Evolutionary conservation across 352 stramenopile species (phyloP), one percentile per base, ranked within the genome.

Genomic region (Phytophthora fragariae): DNA sequence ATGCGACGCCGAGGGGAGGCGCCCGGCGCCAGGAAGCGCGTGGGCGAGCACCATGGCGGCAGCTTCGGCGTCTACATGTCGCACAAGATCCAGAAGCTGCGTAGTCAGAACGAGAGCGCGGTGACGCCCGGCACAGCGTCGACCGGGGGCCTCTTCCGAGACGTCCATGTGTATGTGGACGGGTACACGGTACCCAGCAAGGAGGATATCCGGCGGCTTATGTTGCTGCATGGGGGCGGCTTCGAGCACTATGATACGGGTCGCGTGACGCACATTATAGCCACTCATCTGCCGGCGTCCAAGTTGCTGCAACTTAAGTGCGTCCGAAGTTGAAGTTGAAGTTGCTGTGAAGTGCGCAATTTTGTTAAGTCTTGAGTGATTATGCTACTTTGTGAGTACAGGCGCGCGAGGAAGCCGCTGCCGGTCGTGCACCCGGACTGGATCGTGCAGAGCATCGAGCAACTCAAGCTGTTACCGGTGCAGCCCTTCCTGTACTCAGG

Each of bases 61-160:
- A 91, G 79, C 75, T 97, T 93, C 68, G 79, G 91, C 53, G 82
- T 97, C 39, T 98, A 98, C 84, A 97, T 98, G 89, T 68, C 81
- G 2, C 92, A 97, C 75, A 98, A 98, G 80, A 94, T 97, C 68
- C 84, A 94, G 70, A 97, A 97, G 71, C 81, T 98, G 12, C 81
- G 90, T 8, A 64, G 61, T 4, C 88, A 97, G 69, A 95, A 96
- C 67, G 77, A 77, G 9, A 63, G 63, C 19, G 21, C 27, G 15
- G 44, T 37, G 21, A 27, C 24, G 24, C 24, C 24, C 24, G 24
- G 24, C 8, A 21, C 50, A 19, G 21, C 15, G 19, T 21, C 19
- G 29, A 9, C 15, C 21, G 24, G n/a, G 31, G 33, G 46, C 10
- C 39, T 97, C 7, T 97, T 98, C 77, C 72, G 71, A 0, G 84